These are phyloP conservation scores for Ophiostoma montium DNA, from an alignment of 2,329 filamentous ascomycete species.

Conservation along the genomic window DNA sequence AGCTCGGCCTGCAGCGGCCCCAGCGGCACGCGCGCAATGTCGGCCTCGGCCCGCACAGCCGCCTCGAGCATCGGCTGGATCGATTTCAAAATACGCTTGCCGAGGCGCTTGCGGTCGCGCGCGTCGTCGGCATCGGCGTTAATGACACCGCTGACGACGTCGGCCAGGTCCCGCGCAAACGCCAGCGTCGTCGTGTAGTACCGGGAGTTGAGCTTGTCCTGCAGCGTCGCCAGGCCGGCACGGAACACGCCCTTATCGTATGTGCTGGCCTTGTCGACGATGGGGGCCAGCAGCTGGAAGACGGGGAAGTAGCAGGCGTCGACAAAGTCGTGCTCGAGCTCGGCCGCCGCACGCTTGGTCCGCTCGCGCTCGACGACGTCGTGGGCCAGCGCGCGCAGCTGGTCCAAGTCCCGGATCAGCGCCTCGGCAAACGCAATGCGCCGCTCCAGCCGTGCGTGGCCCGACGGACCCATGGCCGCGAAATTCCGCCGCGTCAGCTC, in stretches of 20 bases:
- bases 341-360: slow-evolving; percentile 61
- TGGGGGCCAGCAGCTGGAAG: slow-evolving; percentile 57
- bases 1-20: slow-evolving; percentile 60
- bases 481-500: slow-evolving; percentile 93
- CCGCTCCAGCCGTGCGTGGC: slow-evolving; percentile 60
- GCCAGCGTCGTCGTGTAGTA: slow-evolving; percentile 43
- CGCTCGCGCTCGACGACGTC: slow-evolving; percentile 62
- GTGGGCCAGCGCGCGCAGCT: slow-evolving; percentile 55
- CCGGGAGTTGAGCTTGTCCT: slow-evolving; percentile 37
- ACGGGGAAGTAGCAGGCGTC: slow-evolving; percentile 89
- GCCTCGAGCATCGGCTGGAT: slow-evolving; percentile 66
- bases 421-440: slow-evolving; percentile 79
- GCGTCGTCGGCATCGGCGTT: slow-evolving; percentile 27
- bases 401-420: slow-evolving; percentile 62
- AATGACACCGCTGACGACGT: slow-evolving; percentile 39
- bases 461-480: slow-evolving; percentile 80
- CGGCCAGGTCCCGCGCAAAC: slow-evolving; percentile 43
- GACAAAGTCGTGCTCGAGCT: slow-evolving; percentile 64
- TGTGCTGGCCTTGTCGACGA: slow-evolving; percentile 63
- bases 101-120: slow-evolving; percentile 69
- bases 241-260: slow-evolving; percentile 51
- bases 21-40: slow-evolving; percentile 55
- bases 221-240: slow-evolving; percentile 34
- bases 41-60: slow-evolving; percentile 67
- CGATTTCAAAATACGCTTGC: slow-evolving; percentile 75